These are phyloP conservation scores for Penicillium carneum DNA, from an alignment of 2,329 filamentous ascomycete species.

Conservation along the genomic window DNA sequence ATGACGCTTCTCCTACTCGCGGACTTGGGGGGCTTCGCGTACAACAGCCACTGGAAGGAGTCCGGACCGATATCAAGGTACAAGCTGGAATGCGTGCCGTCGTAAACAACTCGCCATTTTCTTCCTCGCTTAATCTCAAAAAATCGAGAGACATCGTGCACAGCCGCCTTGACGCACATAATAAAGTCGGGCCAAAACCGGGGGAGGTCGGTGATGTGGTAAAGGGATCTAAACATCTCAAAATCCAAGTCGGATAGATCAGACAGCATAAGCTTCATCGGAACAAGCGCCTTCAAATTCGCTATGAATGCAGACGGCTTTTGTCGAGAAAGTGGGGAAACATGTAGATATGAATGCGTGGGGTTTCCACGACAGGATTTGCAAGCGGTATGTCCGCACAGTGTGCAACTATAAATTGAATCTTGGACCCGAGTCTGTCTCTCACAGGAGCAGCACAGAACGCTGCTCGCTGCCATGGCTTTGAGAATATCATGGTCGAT, in stretches of 20 bases:
- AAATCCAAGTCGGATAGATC: constrained; percentile 41
- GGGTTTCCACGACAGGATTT: constrained; percentile 63
- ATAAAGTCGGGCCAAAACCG: constrained; percentile 47
- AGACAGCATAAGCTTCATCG: constrained; percentile 50
- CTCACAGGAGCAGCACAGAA: constrained; percentile 66
- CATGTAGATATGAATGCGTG: constrained; percentile 53
- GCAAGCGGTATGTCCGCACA: constrained; percentile 65
- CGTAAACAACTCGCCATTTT: constrained; percentile 44
- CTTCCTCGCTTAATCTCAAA: constrained; percentile 41
- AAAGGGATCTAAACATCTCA: constrained; percentile 25
- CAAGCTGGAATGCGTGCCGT: constrained; percentile 36
- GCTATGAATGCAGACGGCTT: constrained; percentile 56
- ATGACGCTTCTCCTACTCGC: constrained; percentile 50
- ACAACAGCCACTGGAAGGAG: constrained; percentile 58
- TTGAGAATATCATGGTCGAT: constrained; percentile 32
- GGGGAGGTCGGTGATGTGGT: constrained; percentile 22
- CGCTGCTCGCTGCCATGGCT: constrained; percentile 43
- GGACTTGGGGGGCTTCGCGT: constrained; percentile 53
- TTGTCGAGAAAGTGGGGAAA: constrained; percentile 40
- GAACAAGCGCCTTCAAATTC: constrained; percentile 52
- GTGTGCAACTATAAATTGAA: constrained; percentile 57
- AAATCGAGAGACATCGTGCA: constrained; percentile 41
- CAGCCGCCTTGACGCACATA: constrained; percentile 37
- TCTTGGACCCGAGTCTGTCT: constrained; percentile 51
- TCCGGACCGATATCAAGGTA: constrained; percentile 37